Evolutionary conservation across 78 protist genomes (phyloP).

Genomic region (Pelomyxa schiedti): DNA sequence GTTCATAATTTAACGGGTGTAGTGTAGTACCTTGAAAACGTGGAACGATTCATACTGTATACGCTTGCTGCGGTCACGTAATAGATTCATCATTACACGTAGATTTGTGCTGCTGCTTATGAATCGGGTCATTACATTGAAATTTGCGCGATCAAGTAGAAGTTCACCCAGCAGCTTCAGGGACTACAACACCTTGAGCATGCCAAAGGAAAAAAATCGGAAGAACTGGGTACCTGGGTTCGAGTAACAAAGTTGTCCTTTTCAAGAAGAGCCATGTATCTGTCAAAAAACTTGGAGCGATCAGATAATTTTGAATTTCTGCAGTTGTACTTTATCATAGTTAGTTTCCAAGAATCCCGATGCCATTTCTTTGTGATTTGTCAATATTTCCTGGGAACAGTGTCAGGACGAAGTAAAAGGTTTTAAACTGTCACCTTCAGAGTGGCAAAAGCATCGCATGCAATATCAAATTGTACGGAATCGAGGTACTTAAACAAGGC

Average conservation of each 20-base stretch:
- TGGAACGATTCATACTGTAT: slow-evolving; percentile 97
- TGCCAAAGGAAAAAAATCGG: too few relatives aligned
- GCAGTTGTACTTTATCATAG: too few relatives aligned
- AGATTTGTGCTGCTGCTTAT: slow-evolving; percentile 68
- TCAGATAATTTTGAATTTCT: too few relatives aligned
- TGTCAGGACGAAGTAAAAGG: too few relatives aligned
- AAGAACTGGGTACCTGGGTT: too few relatives aligned
- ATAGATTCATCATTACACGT: slow-evolving; percentile 82
- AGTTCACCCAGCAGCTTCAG: slow-evolving; percentile 91
- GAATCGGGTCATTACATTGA: slow-evolving; percentile 77
- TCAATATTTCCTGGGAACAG: slow-evolving; percentile 65
- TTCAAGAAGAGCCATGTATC: slow-evolving; percentile 39
- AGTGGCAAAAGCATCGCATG: slow-evolving; percentile 88
- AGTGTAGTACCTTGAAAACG: slow-evolving; percentile 95
- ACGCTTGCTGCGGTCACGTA: slow-evolving; percentile 57
- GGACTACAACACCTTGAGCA: slow-evolving; percentile 77
- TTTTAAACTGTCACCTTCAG: slow-evolving; percentile 51
- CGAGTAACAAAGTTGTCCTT: slow-evolving; percentile 80
- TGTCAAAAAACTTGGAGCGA: slow-evolving; percentile 50
- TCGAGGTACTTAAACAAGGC: slow-evolving; percentile 60
- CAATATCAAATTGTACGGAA: slow-evolving; percentile 75
- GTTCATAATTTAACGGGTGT: too few relatives aligned
- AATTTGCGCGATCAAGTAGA: slow-evolving; percentile 85
- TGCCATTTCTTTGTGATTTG: slow-evolving; percentile 60
- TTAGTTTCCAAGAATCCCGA: slow-evolving; percentile 58